These are phyloP conservation scores for Tilletia indica DNA, from an alignment of 1,284 basidiomycete species.

Conservation along the genomic window DNA sequence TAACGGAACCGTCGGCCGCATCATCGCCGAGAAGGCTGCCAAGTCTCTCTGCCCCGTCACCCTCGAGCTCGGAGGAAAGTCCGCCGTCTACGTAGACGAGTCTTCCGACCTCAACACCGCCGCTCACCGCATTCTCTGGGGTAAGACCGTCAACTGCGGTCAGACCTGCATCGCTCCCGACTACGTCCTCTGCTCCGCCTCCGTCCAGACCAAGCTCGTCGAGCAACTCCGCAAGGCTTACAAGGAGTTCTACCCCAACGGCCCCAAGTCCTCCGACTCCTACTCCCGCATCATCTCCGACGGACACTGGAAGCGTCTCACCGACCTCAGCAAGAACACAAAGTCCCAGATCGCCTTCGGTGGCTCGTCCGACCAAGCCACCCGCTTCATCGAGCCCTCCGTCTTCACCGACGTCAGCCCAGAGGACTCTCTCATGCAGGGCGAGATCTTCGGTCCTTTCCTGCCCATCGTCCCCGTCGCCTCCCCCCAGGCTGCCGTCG, in stretches of 20 bases:
- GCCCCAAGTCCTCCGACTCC: constrained; percentile 58
- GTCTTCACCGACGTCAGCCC: constrained; percentile 66
- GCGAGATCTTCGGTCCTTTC: constrained; percentile 74
- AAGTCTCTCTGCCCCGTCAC: constrained; percentile 80
- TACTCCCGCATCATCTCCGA: constrained; percentile 62
- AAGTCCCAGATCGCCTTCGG: constrained; percentile 72
- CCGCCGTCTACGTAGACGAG: constrained; percentile 75
- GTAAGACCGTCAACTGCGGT: constrained; percentile 68
- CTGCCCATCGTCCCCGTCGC: constrained; percentile 75
- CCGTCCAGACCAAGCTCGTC: constrained; percentile 67
- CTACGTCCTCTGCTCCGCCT: constrained; percentile 70
- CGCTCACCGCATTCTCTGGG: constrained; percentile 69
- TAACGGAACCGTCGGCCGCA: constrained; percentile 70
- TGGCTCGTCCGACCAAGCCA: constrained; percentile 65
- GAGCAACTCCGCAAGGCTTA: constrained; percentile 65
- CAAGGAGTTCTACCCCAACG: constrained; percentile 53
- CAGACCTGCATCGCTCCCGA: constrained; percentile 68
- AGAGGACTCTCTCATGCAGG: constrained; percentile 65
- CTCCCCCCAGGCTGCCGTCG: constrained; percentile 42
- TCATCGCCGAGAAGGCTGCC: constrained; percentile 78
- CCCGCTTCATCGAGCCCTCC: constrained; percentile 67
- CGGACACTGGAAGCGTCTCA: constrained; percentile 67
- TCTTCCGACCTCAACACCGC: constrained; percentile 59
- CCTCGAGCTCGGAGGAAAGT: constrained; percentile 77
- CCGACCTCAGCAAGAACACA: constrained; percentile 66